Evolutionary conservation across 257 asterid species (phyloP), one percentile per base, ranked within the genome.

Genomic region (Linderniella brevidens): DNA sequence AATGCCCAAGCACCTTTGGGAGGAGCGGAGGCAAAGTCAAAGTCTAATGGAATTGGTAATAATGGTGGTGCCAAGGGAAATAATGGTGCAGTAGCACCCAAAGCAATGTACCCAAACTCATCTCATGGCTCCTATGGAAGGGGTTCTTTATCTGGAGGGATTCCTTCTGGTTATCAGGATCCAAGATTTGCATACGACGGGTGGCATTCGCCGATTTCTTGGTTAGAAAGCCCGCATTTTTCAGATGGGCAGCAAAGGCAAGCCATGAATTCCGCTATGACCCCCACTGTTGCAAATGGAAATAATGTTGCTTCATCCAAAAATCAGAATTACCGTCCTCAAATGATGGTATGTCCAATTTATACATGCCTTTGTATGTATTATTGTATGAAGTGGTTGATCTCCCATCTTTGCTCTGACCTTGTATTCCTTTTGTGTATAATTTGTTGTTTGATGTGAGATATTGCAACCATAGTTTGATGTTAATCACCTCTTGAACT

Each of bases 151-250:
- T 58, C 79, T 37, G 79, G 79, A 19, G 92, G 82, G 48, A 42
- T 63, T 42, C 71, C 72, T 8, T 67, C 77, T 44, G 69, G 74
- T 35, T 76, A 66, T 67, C 86, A 73, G 61, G 86, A 82, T 40
- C 81, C 79, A 12, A 73, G 81, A 52, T 77, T 29, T 56, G 75
- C 67, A 11, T 76, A 50, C 58, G 87, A 81, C 56, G 82, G 82
- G 40, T 19, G 68, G 19, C 73, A 52, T 29, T 72, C 90, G 9
- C 86, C 79, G 10, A 35, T 68, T 39, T 74, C 92, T 36, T 78
- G 92, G 93, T 41, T 68, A 37, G 93, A 81, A 41, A 52, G 52
- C 11, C 68, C 80, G 11, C 73, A 73, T 51, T 73, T 50, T 59
- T 48, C 77, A n/a, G 90, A 72, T 49, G 93, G 67, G 42, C 84